These are phyloP conservation scores for Kernera saxatilis DNA, from an alignment of 345 rosid species.

Conservation along the genomic window DNA sequence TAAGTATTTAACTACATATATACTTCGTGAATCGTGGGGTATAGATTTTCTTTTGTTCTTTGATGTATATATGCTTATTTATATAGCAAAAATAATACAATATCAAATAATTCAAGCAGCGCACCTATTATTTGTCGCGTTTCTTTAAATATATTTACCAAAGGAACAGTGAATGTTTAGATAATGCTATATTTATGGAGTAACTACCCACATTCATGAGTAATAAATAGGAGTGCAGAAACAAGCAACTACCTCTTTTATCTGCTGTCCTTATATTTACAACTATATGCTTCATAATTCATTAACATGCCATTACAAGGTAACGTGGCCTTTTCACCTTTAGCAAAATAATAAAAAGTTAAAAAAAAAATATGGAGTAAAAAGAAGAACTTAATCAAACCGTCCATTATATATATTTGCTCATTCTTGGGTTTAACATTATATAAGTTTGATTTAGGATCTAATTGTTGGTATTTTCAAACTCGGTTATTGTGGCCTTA, in stretches of 20 bases:
- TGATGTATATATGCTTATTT: neutral
- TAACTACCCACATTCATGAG: constrained; percentile 25
- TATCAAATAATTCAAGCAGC: neutral
- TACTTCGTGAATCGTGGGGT: too few relatives aligned
- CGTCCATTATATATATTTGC: neutral
- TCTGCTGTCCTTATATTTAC: neutral
- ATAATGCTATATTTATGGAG: constrained; percentile 23
- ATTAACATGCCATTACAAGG: constrained; percentile 5
- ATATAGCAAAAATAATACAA: neutral
- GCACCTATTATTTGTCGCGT: constrained; percentile 16
- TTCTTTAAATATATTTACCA: constrained; percentile 11
- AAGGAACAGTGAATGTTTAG: constrained; percentile 14
- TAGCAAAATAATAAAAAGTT: neutral
- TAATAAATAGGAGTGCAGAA: constrained; percentile 21
- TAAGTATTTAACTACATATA: neutral
- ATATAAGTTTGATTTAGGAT: neutral
- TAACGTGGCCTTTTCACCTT: neutral
- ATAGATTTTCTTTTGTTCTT: too few relatives aligned
- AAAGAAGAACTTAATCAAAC: neutral
- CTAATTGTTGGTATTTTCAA: neutral
- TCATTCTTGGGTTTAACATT: neutral
- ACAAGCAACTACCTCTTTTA: constrained; percentile 26
- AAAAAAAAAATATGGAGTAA: neutral
- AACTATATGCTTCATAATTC: constrained; percentile 3
- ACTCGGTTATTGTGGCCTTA: neutral